Base-by-base conservation (phyloP, 2,329 filamentous ascomycete species). In the Paraconiothyrium brasiliense region DNA sequence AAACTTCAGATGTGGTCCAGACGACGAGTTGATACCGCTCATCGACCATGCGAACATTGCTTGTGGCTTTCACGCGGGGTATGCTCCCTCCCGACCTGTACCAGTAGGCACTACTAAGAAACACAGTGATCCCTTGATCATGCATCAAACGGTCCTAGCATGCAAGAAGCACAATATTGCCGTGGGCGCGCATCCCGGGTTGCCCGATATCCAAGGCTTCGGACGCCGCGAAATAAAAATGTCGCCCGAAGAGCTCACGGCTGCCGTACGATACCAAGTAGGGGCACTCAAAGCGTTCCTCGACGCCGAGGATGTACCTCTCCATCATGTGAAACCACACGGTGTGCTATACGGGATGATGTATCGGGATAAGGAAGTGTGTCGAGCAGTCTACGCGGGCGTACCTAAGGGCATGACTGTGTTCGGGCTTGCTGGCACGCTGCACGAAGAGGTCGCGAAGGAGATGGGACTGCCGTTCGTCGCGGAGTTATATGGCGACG, bases 161-260 rank as follows among this genome's bases (percentile, higher is more conserved):
- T 88, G 86, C 76, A 89, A 89, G 74, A 72, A 82, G 46, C 83
- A 88, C 73, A 81, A 81, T 60, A 83, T 90, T 62, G 81, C 80
- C 54, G 78, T 86, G 6, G 88, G 88, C 8, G 89, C 89, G 0
- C 88, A 91, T 67, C 88, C 88, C 0, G 87, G 87, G 1, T 79
- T 90, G 0, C 87, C 86, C n/a, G 88, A 90, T 71, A 81, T 89
- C 24, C 83, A 87, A 76, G 88, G 88, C 9, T 90, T 90, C 67
- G 88, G 88, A 2, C 80, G 88, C 1, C 82, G 88, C 20, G 84
- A 87, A 63, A 89, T 90, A 73, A 84, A 86, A 48, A 81, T 90
- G 67, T 77, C 81, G 0, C 81, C 85, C 0, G 84, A 85, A 20
- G 87, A 89, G 66, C 78, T 87, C 62, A 85, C 84, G 1, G 85